These are phyloP conservation scores for Carpinus viminea DNA, from an alignment of 306 rosid species.

Conservation along the genomic window DNA sequence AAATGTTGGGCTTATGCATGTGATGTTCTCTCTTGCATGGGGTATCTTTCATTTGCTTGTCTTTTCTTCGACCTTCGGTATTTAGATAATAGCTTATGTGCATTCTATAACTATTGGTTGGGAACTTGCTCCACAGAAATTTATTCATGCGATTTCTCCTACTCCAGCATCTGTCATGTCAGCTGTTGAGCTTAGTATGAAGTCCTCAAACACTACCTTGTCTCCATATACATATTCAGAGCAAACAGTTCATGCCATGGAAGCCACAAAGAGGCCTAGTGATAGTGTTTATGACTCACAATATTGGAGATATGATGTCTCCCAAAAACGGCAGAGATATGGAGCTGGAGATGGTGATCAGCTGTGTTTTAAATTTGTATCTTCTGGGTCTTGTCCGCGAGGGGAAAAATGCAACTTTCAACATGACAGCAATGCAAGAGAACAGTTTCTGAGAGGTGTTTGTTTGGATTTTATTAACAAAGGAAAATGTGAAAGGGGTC, in stretches of 20 bases:
- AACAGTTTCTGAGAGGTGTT: conserved; percentile 79
- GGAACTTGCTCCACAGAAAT: conserved; percentile 64
- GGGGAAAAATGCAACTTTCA: conserved; percentile 82
- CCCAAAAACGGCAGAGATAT: conserved; percentile 75
- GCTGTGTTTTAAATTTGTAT: conserved; percentile 82
- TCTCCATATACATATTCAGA: conserved; percentile 65
- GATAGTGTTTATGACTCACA: conserved; percentile 67
- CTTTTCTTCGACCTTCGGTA: conserved; percentile 2
- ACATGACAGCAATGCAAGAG: conserved; percentile 79
- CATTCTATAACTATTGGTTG: conserved; percentile 26
- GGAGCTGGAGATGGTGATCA: conserved; percentile 62
- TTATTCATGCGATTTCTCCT: conserved; percentile 95
- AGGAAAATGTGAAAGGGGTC: conserved; percentile 90
- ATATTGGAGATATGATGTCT: conserved; percentile 94
- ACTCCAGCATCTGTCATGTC: conserved; percentile 87
- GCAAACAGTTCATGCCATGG: conserved; percentile 38
- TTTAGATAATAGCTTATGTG: conserved; percentile 25
- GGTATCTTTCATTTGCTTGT: neutral
- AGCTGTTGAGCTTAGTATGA: conserved; percentile 69
- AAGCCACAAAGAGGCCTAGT: conserved; percentile 59
- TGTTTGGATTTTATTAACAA: conserved; percentile 90
- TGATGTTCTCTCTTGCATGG: neutral
- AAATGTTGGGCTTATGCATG: neutral
- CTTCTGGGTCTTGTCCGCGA: conserved; percentile 85
- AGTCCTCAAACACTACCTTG: conserved; percentile 65